These are phyloP conservation scores for Cicer yamashitae DNA, from an alignment of 306 rosid species.

Conservation along the genomic window DNA sequence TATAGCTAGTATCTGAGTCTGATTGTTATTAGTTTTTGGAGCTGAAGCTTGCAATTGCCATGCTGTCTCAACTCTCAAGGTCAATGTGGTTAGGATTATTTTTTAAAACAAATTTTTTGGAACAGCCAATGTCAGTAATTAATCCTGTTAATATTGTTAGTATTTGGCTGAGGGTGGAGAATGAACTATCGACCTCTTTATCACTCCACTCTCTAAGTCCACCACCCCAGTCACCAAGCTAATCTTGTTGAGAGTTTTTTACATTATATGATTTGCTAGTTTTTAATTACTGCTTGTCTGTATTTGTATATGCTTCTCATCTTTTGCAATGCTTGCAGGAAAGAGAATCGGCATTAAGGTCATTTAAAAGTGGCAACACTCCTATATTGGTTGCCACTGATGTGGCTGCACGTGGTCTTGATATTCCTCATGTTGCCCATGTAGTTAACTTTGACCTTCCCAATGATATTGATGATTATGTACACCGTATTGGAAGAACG, in stretches of 20 bases:
- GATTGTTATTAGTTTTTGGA: slow-evolving; percentile 4
- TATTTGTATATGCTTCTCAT: slow-evolving; percentile 1
- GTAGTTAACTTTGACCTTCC: slow-evolving; percentile 94
- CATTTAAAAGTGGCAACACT: slow-evolving; percentile 83
- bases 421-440: slow-evolving; percentile 89
- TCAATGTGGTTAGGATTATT: slow-evolving; percentile 2
- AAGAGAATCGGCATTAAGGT: slow-evolving; percentile 79
- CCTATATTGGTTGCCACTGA: slow-evolving; percentile 95
- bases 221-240: too few relatives aligned
- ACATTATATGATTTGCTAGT: neutral
- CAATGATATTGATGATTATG: slow-evolving; percentile 92
- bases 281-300: neutral
- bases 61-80: neutral
- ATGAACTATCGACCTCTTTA: too few relatives aligned
- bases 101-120: neutral
- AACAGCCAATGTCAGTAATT: too few relatives aligned
- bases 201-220: too few relatives aligned
- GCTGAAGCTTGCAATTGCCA: slow-evolving; percentile 20
- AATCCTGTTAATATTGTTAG: too few relatives aligned
- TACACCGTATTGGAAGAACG: slow-evolving; percentile 91
- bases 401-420: slow-evolving; percentile 96
- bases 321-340: slow-evolving; percentile 63
- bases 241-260: neutral
- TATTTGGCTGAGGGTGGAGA: too few relatives aligned
- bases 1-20: neutral